These are phyloP conservation scores for Tillandsia leiboldiana DNA, from an alignment of 176 grass and related monocot species.

Conservation along the genomic window DNA sequence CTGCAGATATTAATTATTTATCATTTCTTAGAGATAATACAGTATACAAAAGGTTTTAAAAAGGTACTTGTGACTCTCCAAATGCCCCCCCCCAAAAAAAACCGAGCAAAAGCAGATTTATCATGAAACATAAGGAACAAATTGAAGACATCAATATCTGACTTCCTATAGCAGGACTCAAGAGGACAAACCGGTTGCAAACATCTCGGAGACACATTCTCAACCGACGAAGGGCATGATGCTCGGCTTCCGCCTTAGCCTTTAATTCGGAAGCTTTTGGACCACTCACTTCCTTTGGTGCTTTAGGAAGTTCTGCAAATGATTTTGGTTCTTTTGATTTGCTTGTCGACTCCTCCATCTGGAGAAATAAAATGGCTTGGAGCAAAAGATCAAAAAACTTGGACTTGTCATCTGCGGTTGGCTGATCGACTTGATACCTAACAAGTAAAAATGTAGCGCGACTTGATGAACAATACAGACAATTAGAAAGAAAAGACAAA, in stretches of 20 bases:
- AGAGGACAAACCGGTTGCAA: conserved; percentile 70
- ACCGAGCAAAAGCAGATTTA: no score
- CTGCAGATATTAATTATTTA: no score
- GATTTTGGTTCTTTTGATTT: conserved; percentile 57
- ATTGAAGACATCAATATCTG: not conserved
- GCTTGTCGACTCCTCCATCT: conserved; percentile 69
- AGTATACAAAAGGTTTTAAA: no score
- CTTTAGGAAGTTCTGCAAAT: conserved; percentile 73
- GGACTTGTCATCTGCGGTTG: conserved; percentile 62
- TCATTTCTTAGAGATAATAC: no score
- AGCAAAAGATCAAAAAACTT: conserved; percentile 57
- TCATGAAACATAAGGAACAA: no score
- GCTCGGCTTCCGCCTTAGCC: conserved; percentile 86
- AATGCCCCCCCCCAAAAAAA: no score
- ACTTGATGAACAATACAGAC: conserved; percentile 15
- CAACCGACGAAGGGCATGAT: conserved; percentile 85
- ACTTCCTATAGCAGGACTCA: not conserved
- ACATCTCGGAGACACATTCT: conserved; percentile 98
- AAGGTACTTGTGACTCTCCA: no score
- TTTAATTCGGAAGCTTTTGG: conserved; percentile 73
- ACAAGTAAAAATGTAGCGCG: conserved; percentile 26
- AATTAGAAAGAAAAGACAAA: not conserved
- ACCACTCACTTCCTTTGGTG: conserved; percentile 67
- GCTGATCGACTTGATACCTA: conserved; percentile 87
- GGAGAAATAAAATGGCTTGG: conserved; percentile 53